phyloP scores from a whole-genome alignment of 768 basidiomycete species.

The Macrolepiota albuminosa region DNA sequence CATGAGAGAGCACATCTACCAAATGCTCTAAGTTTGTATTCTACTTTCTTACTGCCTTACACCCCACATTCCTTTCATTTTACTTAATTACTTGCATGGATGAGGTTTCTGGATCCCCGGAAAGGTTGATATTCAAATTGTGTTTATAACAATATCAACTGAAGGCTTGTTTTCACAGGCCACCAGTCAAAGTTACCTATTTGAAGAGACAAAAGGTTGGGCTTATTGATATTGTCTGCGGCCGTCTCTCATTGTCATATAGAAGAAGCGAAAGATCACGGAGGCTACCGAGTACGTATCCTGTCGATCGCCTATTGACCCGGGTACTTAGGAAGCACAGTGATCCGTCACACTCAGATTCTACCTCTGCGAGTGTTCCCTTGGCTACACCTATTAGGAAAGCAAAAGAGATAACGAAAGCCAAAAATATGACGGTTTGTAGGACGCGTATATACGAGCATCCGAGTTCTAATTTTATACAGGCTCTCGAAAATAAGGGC shows the following conservation, averaged over 20 bases:
- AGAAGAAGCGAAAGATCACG: conserved; percentile 23
- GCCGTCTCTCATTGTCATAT: conserved; percentile 10
- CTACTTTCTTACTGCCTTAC: background rate
- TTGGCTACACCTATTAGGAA: background rate
- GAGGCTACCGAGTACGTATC: conserved; percentile 14
- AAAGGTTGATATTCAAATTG: conserved; percentile 10
- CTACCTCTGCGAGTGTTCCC: background rate
- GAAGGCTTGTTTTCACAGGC: conserved; percentile 7
- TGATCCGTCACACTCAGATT: conserved; percentile 9
- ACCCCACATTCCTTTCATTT: conserved; percentile 16
- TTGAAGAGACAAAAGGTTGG: conserved; percentile 31
- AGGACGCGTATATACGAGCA: background rate
- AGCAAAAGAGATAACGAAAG: background rate
- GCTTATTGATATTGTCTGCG: conserved; percentile 1
- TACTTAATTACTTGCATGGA: conserved; percentile 10
- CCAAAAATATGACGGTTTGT: conserved; percentile 4
- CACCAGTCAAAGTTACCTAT: conserved; percentile 26
- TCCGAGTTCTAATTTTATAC: background rate
- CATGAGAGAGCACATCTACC: background rate
- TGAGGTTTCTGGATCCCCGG: conserved; percentile 10
- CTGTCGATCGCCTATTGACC: background rate
- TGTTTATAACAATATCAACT: background rate
- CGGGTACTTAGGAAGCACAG: conserved; percentile 6
- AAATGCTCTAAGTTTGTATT: conserved; percentile 1
- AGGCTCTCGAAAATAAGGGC: conserved; percentile 19